These are phyloP conservation scores for Mycena leptocephala DNA, from an alignment of 768 basidiomycete species.

Conservation along the genomic window DNA sequence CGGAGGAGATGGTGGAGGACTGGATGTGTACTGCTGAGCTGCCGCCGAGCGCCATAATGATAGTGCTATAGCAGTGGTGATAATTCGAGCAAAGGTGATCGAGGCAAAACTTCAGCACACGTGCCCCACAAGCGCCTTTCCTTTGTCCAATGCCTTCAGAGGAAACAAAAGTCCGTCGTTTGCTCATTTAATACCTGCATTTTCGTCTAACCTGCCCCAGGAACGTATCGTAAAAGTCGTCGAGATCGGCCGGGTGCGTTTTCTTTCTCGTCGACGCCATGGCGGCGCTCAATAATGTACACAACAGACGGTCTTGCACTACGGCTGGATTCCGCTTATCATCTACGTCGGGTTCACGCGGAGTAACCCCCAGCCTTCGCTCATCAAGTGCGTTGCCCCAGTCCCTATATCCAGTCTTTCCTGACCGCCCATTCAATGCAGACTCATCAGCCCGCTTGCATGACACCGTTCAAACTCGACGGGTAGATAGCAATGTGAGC, in stretches of 20 bases:
- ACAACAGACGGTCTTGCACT: conserved; percentile 91
- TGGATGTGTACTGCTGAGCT: conserved; percentile 70
- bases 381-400: conserved; percentile 86
- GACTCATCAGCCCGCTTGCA: conserved; percentile 95
- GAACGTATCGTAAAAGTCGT: conserved; percentile 89
- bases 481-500: conserved; percentile 52
- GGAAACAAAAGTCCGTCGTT: conserved; percentile 84
- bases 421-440: conserved; percentile 49
- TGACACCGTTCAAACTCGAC: conserved; percentile 53
- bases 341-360: conserved; percentile 96
- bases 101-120: conserved; percentile 13
- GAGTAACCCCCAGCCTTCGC: conserved; percentile 93
- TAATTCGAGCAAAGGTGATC: conserved; percentile 4
- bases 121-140: neutral
- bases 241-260: conserved; percentile 85
- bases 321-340: conserved; percentile 96
- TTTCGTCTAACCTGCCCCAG: conserved; percentile 51
- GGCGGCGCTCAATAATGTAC: conserved; percentile 11
- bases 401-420: conserved; percentile 3
- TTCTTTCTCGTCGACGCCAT: conserved; percentile 36
- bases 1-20: conserved; percentile 47
- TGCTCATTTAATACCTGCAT: neutral
- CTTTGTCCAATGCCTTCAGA: conserved; percentile 82
- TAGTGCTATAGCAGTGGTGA: neutral
- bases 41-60: conserved; percentile 66